These are phyloP conservation scores for Boletus reticulatus DNA, from an alignment of 768 basidiomycete genomes.

Conservation along the genomic window DNA sequence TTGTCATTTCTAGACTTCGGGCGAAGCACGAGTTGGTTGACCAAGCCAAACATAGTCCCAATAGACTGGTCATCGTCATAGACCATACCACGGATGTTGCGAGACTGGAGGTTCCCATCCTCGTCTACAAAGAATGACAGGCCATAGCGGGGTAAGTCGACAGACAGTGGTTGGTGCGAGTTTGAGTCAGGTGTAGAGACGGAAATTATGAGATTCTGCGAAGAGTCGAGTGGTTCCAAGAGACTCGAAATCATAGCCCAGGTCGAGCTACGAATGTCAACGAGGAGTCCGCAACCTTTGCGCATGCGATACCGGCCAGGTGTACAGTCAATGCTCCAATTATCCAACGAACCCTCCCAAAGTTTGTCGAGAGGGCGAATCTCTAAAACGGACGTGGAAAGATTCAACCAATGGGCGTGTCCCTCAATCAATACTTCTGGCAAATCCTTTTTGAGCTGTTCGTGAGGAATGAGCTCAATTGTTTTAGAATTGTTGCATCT, in stretches of 20 bases:
- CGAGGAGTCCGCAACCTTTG: slow-evolving; percentile 9
- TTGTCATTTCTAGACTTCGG: slow-evolving; percentile 4
- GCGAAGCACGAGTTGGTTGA: slow-evolving; percentile 40
- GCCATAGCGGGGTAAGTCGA: slow-evolving; percentile 39
- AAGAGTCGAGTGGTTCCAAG: slow-evolving; percentile 25
- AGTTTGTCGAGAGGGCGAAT: slow-evolving; percentile 24
- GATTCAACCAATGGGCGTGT: slow-evolving; percentile 32
- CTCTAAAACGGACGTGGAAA: slow-evolving; percentile 22
- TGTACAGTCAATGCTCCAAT: slow-evolving; percentile 25
- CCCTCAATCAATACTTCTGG: slow-evolving; percentile 22
- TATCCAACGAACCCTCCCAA: slow-evolving; percentile 25
- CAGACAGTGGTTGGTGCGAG: slow-evolving; percentile 15
- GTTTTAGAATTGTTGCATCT: not conserved
- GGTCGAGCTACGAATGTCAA: slow-evolving; percentile 29
- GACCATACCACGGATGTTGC: slow-evolving; percentile 41
- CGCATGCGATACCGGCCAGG: slow-evolving; percentile 4
- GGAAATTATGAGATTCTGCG: slow-evolving; percentile 24
- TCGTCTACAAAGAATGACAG: slow-evolving; percentile 40
- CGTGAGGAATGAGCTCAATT: slow-evolving; percentile 25
- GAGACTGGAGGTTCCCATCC: slow-evolving; percentile 36
- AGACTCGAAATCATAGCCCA: slow-evolving; percentile 27
- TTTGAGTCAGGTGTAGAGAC: not conserved
- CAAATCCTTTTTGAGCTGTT: slow-evolving; percentile 24
- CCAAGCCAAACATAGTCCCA: slow-evolving; percentile 45
- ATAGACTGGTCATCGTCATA: slow-evolving; percentile 40